Conservation (phyloP, 139 green algal species). For the Picochlorum sp. region DNA sequence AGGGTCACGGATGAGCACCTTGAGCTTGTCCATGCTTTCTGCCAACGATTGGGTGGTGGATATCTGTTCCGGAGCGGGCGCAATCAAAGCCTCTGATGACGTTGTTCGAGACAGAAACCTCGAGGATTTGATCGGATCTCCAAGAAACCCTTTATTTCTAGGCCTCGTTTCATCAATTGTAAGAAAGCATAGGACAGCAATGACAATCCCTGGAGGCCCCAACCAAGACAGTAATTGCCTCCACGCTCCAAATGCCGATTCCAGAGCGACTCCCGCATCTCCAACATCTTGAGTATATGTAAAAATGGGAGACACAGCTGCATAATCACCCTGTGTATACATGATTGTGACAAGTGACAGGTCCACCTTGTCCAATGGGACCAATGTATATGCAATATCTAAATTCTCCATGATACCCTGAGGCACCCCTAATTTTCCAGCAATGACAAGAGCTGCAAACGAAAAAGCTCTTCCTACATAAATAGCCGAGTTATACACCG, state of each 20-base stretch:
- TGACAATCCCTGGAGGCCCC: constrained; percentile 49
- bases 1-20: constrained; percentile 29
- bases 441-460: constrained; percentile 58
- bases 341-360: constrained; percentile 58
- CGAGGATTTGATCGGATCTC: constrained; percentile 17
- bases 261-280: constrained; percentile 3
- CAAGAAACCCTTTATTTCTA: constrained; percentile 6
- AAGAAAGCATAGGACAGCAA: constrained; percentile 47
- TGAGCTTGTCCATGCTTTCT: constrained; percentile 14
- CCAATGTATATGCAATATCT: constrained; percentile 32
- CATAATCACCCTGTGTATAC: constrained; percentile 71
- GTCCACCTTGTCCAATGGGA: constrained; percentile 71
- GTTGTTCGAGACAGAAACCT: constrained; percentile 3
- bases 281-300: constrained; percentile 39
- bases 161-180: constrained; percentile 49
- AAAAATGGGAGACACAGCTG: constrained; percentile 67
- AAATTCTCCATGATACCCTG: constrained; percentile 15
- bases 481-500: constrained; percentile 81
- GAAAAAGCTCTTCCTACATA: constrained; percentile 75
- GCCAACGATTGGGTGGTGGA: not conserved
- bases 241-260: constrained; percentile 53
- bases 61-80: not conserved
- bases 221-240: constrained; percentile 54
- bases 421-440: constrained; percentile 39
- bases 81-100: not conserved